A percentile compares a stretch with the other conserved stretches of the same genome.
These are phyloP conservation scores for Monosporascus sp. DNA, from an alignment of 2,329 filamentous ascomycete species.

Conservation along the genomic window DNA sequence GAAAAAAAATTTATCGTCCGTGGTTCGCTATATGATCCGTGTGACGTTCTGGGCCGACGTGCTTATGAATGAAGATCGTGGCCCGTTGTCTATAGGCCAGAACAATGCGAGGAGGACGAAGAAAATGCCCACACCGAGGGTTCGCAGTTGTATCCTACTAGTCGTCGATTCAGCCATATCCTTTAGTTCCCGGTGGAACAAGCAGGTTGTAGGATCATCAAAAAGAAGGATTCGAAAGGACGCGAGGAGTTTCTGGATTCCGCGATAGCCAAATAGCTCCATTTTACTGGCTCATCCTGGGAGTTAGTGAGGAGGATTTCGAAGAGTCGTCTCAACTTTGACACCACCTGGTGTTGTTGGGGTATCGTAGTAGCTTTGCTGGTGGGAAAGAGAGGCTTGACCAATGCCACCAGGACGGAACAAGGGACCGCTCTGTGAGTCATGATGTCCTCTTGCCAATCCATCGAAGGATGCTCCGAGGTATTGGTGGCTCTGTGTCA, in stretches of 20 bases:
- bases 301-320: neutral
- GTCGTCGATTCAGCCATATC: too few species aligned
- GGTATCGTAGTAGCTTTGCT: slow-evolving; percentile 6
- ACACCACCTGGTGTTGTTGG: neutral
- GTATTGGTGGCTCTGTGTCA: slow-evolving; percentile 21
- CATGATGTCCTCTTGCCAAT: slow-evolving; percentile 20
- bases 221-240: neutral
- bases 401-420: slow-evolving; percentile 18
- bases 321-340: neutral
- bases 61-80: neutral
- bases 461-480: slow-evolving; percentile 23
- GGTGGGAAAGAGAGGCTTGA: slow-evolving; percentile 8
- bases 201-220: neutral
- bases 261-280: neutral
- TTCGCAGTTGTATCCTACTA: too few species aligned
- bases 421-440: slow-evolving; percentile 19
- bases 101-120: too few species aligned
- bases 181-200: neutral
- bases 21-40: neutral
- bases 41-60: neutral
- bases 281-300: neutral
- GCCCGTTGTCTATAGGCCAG: neutral
- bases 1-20: neutral
- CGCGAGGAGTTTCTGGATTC: neutral
- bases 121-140: too few species aligned